phyloP scores from a whole-genome alignment of 345 rosid species.

The Hypericum perforatum region DNA sequence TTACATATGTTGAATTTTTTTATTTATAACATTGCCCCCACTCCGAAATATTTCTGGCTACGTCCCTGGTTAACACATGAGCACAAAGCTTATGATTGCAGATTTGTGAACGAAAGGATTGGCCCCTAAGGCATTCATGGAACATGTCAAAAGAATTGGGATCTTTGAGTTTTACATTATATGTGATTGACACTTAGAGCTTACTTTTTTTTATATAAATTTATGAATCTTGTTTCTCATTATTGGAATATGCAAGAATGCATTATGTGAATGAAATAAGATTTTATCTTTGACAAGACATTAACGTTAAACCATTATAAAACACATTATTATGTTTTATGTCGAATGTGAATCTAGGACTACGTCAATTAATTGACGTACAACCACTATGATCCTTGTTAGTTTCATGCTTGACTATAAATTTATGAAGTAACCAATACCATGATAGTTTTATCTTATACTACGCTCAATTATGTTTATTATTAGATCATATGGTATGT shows the following conservation, averaged over 20 bases:
- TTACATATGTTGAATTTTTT: too few relatives aligned
- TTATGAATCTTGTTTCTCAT: neutral
- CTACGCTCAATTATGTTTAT: neutral
- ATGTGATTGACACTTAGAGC: neutral
- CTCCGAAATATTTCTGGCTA: too few relatives aligned
- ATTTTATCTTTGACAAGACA: constrained; percentile 4
- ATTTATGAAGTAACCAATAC: neutral
- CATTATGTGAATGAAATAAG: neutral
- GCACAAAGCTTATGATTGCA: too few relatives aligned
- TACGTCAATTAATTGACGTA: constrained; percentile 1
- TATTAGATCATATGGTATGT: constrained; percentile 1
- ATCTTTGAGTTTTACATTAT: too few relatives aligned
- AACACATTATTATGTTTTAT: neutral
- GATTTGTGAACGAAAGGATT: too few relatives aligned
- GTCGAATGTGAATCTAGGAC: neutral
- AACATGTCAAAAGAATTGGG: too few relatives aligned
- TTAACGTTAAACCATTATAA: constrained; percentile 2
- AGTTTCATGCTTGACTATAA: constrained; percentile 5
- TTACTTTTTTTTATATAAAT: neutral
- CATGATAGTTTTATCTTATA: neutral
- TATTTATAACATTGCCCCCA: too few relatives aligned
- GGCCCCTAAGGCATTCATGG: too few relatives aligned
- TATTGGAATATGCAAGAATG: neutral
- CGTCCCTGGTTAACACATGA: too few relatives aligned
- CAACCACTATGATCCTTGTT: constrained; percentile 1